Percentiles rank a stretch among this genome's conserved stretches.
phyloP scores from a whole-genome alignment of 306 rosid species.

The Quercus dentata region DNA sequence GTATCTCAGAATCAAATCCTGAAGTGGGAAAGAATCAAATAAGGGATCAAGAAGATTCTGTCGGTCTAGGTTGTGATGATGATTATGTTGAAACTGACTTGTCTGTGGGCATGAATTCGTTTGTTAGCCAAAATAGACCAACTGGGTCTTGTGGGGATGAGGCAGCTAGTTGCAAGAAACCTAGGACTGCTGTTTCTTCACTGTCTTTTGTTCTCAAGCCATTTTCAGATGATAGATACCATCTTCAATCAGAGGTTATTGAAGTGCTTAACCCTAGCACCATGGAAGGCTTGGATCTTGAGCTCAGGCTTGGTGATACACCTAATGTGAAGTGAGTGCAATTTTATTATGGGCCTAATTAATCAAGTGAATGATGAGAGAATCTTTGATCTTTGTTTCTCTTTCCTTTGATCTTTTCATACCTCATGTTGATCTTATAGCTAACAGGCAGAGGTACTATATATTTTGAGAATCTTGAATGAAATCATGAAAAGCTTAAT shows the following conservation, averaged over 20 bases:
- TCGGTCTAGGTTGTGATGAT: conserved; percentile 9
- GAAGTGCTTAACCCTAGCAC: conserved; percentile 23
- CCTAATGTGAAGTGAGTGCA: conserved; percentile 30
- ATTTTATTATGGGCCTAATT: background rate
- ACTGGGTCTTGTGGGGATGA: conserved; percentile 25
- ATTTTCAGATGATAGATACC: conserved; percentile 26
- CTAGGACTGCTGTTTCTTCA: conserved; percentile 35
- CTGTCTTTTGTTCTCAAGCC: conserved; percentile 31
- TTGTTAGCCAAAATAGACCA: conserved; percentile 31
- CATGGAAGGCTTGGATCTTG: conserved; percentile 79
- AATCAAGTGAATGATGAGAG: background rate
- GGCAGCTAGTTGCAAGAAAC: conserved; percentile 35
- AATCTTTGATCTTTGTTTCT: background rate
- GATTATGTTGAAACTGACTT: conserved; percentile 53
- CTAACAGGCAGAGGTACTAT: background rate
- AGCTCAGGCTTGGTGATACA: conserved; percentile 80
- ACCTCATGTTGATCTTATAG: background rate
- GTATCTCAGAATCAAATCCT: conserved; percentile 15
- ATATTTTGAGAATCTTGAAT: background rate
- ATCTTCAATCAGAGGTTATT: conserved; percentile 25
- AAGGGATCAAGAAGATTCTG: conserved; percentile 15
- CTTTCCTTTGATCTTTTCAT: background rate
- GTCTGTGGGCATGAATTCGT: conserved; percentile 46
- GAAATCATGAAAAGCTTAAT: background rate
- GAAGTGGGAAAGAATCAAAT: conserved; percentile 16